A percentile compares a stretch with the other conserved stretches of the same genome.
Evolutionary conservation across 192 early-diverging fungal species (phyloP).

Genomic region (Linnemannia exigua): DNA sequence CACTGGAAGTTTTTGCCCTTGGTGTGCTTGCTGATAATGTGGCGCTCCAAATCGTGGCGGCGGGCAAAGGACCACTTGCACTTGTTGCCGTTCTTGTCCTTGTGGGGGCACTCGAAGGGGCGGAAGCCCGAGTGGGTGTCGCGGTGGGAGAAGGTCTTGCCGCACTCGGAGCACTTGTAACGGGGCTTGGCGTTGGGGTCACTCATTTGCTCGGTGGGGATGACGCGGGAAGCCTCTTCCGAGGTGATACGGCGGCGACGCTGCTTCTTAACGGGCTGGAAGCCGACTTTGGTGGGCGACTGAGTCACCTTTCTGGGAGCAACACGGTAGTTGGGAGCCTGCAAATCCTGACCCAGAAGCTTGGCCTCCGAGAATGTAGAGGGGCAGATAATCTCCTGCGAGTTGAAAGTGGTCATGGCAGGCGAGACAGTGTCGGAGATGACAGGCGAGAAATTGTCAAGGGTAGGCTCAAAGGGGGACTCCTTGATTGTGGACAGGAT

Average conservation of each 20-base stretch:
- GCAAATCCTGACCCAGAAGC: conserved; percentile 32
- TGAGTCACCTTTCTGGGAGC: conserved; percentile 48
- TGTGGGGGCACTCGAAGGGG: conserved; percentile 67
- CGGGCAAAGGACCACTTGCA: conserved; percentile 85
- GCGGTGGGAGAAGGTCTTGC: conserved; percentile 73
- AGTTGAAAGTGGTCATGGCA: neutral
- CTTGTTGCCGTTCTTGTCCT: conserved; percentile 24
- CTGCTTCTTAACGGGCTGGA: conserved; percentile 30
- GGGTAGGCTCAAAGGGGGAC: conserved; percentile 18
- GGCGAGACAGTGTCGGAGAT: neutral
- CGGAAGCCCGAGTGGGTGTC: conserved; percentile 71
- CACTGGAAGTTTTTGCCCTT: conserved; percentile 18
- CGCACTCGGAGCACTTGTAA: conserved; percentile 51
- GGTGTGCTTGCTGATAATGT: conserved; percentile 55
- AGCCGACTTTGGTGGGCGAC: conserved; percentile 51
- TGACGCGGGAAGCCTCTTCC: conserved; percentile 35
- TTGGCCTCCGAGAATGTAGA: conserved; percentile 35
- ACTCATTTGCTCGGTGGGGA: conserved; percentile 21
- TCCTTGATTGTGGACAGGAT: neutral
- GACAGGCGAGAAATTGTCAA: conserved; percentile 6
- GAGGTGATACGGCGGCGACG: conserved; percentile 53
- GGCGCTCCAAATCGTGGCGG: conserved; percentile 90
- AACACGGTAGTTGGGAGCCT: conserved; percentile 20
- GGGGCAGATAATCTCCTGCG: neutral
- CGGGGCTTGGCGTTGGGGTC: conserved; percentile 39